Evolutionary conservation across 495 filamentous ascomycete species (phyloP), one percentile per base, ranked within the genome.

Genomic region (Pseudevernia furfuracea): DNA sequence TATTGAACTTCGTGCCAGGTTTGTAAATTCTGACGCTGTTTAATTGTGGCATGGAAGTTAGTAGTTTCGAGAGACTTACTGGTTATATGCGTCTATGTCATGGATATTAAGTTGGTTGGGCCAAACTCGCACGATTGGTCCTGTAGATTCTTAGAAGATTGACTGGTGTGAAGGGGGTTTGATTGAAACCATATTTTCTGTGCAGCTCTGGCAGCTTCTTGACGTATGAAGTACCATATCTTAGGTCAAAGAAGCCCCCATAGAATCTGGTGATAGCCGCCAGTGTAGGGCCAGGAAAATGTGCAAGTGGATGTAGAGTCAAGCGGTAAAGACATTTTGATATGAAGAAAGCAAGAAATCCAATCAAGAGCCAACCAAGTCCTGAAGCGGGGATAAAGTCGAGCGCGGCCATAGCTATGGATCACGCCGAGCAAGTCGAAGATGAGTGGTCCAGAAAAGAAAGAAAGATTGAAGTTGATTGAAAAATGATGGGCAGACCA

Each of bases 171-270:
- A 15, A 53, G n/a, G 6, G 14, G 23, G 2, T 0, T 53, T 53
- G 49, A 28, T 53, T 15, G 25, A 15, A 14, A 49, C 46, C 46
- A 28, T 49, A 49, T 49, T 25, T 25, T 17, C 25, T 28, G 23
- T 49, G 46, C 46, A 49, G 46, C 46, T 49, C 46, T 49, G 46
- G 46, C 46, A 49, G n/a, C 25, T 49, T 28, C 46, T 49, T 49
- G n/a, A 49, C 11, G 28, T 53, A 53, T 14, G 49, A 53, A 17
- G 25, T 53, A 28, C 19, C 49, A 53, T 25, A 53, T 32, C 49
- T 53, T 7, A 32, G 8, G 28, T 53, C 49, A 32, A 15, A 32
- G 23, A 53, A 30, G 49, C 25, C 25, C 2, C 49, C 49, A 30
- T 53, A 32, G 19, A 53, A 17, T 5, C 25, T 53, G 28, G 49